Percentiles rank a stretch among this genome's conserved stretches.
These are phyloP conservation scores for Bacterosira constricta DNA, from an alignment of 108 stramenopile species.

Conservation along the genomic window DNA sequence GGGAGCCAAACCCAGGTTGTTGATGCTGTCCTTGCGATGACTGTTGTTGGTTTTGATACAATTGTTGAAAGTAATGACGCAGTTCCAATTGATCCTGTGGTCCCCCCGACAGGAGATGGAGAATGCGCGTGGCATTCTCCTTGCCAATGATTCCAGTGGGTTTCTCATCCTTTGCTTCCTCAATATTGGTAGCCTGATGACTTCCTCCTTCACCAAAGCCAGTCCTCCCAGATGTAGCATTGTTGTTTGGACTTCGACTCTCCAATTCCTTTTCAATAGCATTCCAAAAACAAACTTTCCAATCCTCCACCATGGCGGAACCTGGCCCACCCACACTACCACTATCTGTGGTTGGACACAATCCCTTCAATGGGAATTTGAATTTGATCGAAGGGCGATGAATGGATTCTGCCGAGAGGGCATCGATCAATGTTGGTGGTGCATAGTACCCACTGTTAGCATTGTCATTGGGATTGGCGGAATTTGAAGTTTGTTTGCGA, in stretches of 20 bases:
- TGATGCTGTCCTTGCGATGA: neutral
- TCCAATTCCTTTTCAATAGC: neutral
- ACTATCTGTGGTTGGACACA: neutral
- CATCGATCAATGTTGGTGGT: conserved; percentile 70
- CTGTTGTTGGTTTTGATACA: conserved; percentile 6
- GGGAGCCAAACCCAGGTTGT: neutral
- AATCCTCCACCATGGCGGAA: conserved; percentile 25
- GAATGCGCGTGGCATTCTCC: conserved; percentile 41
- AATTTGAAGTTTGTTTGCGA: too few species aligned
- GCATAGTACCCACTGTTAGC: too few species aligned
- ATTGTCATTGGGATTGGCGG: too few species aligned
- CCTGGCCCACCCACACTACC: too few species aligned
- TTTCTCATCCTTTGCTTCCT: neutral
- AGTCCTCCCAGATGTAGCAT: too few species aligned
- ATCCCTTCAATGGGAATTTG: conserved; percentile 55
- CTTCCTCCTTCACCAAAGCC: too few species aligned
- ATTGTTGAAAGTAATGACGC: conserved; percentile 16
- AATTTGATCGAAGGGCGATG: conserved; percentile 62
- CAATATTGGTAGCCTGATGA: too few species aligned
- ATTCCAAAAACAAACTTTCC: conserved; percentile 27
- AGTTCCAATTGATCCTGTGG: conserved; percentile 22
- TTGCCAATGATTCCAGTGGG: conserved; percentile 18
- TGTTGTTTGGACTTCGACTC: too few species aligned
- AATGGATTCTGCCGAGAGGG: conserved; percentile 65
- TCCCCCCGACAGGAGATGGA: neutral